These are phyloP conservation scores for Aspergillus chevalieri DNA, from an alignment of 2,329 filamentous ascomycete genomes.

Conservation along the genomic window DNA sequence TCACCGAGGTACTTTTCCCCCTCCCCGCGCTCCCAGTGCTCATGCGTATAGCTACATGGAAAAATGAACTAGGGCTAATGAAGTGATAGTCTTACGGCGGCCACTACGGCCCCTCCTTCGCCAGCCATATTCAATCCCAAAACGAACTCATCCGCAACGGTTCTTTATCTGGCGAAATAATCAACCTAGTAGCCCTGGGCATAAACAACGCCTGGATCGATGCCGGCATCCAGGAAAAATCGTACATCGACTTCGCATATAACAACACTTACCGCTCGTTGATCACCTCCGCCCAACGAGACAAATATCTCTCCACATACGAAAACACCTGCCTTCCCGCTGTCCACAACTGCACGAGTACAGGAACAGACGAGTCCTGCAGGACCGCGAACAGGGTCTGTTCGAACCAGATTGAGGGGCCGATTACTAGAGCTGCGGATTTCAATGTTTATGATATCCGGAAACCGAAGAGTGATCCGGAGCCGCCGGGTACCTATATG, in stretches of 20 bases:
- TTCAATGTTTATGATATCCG: constrained; percentile 45
- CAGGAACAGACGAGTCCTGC: constrained; percentile 27
- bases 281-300: constrained; percentile 30
- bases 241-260: constrained; percentile 41
- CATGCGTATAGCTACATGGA: too few species aligned
- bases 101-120: constrained; percentile 31
- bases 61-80: background rate
- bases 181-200: constrained; percentile 50
- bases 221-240: constrained; percentile 37
- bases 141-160: constrained; percentile 33
- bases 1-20: constrained; percentile 20
- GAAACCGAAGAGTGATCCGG: constrained; percentile 28
- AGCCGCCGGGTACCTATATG: constrained; percentile 38
- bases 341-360: constrained; percentile 32
- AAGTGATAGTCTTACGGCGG: constrained; percentile 28
- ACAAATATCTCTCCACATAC: constrained; percentile 28
- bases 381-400: constrained; percentile 30
- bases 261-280: constrained; percentile 44
- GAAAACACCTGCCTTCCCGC: constrained; percentile 33
- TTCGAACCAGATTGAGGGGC: constrained; percentile 31
- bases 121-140: constrained; percentile 31
- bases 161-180: constrained; percentile 35
- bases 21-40: background rate
- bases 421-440: constrained; percentile 21
- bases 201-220: constrained; percentile 56